phyloP scores from a whole-genome alignment of 2,329 filamentous ascomycete species.

The Plenodomus lindquistii region DNA sequence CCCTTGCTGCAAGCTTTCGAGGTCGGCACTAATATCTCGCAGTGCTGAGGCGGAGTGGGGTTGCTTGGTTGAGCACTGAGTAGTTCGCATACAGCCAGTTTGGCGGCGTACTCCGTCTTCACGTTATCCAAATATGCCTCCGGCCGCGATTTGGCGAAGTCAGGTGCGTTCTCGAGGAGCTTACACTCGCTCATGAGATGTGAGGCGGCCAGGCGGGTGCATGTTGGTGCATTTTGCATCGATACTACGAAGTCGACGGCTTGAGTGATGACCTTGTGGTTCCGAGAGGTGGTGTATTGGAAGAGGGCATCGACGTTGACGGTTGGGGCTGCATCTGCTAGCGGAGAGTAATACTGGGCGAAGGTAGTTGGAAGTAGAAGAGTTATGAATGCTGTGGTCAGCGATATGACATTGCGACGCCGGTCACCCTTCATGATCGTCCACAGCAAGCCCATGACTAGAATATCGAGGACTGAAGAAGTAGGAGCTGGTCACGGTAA shows the following conservation, averaged over 20 bases:
- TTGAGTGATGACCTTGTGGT: constrained; percentile 27
- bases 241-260: constrained; percentile 28
- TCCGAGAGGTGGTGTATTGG: constrained; percentile 25
- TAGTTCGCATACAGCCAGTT: constrained; percentile 67
- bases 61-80: constrained; percentile 50
- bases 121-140: constrained; percentile 41
- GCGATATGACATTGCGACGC: too few relatives aligned
- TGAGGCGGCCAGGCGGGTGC: constrained; percentile 57
- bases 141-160: constrained; percentile 27
- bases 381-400: too few relatives aligned
- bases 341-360: constrained; percentile 18
- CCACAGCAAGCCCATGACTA: background rate
- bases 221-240: constrained; percentile 43
- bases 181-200: constrained; percentile 60
- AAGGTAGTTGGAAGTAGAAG: background rate
- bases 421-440: background rate
- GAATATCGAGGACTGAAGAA: background rate
- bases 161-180: constrained; percentile 46
- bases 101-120: constrained; percentile 63
- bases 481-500: background rate
- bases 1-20: constrained; percentile 34
- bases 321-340: constrained; percentile 15
- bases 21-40: constrained; percentile 53
- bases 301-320: constrained; percentile 24
- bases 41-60: constrained; percentile 55